A percentile compares a stretch with the other conserved stretches of the same genome.
Evolutionary conservation across 2,329 filamentous ascomycete genomes (phyloP).

Genomic region (Podosphaera aphanis): DNA sequence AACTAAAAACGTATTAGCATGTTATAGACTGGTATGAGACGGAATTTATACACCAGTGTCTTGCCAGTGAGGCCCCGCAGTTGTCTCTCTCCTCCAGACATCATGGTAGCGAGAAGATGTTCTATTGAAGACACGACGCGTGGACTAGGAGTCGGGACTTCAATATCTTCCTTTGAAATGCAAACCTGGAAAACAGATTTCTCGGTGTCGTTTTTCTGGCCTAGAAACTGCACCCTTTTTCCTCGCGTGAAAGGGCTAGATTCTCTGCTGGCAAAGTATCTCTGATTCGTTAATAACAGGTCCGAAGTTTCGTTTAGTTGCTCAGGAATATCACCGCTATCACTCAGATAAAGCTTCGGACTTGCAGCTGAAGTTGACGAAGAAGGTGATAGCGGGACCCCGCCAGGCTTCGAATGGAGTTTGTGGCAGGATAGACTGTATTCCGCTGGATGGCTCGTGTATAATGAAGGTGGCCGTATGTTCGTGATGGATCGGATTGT

Average conservation of each 20-base stretch:
- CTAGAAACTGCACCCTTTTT: conserved; percentile 49
- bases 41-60: conserved; percentile 50
- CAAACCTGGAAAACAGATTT: conserved; percentile 18
- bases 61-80: conserved; percentile 89
- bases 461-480: not conserved
- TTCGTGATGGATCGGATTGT: not conserved
- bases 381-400: conserved; percentile 16
- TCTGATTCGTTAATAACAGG: conserved; percentile 48
- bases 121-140: conserved; percentile 41
- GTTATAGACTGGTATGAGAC: not conserved
- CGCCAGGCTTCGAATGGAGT: not conserved
- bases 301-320: conserved; percentile 68
- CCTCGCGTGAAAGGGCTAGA: conserved; percentile 25
- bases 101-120: conserved; percentile 56
- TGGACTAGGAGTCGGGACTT: conserved; percentile 46
- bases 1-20: conserved; percentile 26
- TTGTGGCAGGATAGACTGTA: not conserved
- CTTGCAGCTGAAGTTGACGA: conserved; percentile 32
- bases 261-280: conserved; percentile 36
- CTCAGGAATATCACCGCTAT: conserved; percentile 86
- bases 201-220: conserved; percentile 19
- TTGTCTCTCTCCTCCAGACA: conserved; percentile 56
- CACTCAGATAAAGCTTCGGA: conserved; percentile 68
- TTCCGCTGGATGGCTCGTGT: not conserved
- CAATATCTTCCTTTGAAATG: conserved; percentile 51